These are phyloP conservation scores for Penicillium nordicum DNA, from an alignment of 2,329 filamentous ascomycete genomes.

Conservation along the genomic window DNA sequence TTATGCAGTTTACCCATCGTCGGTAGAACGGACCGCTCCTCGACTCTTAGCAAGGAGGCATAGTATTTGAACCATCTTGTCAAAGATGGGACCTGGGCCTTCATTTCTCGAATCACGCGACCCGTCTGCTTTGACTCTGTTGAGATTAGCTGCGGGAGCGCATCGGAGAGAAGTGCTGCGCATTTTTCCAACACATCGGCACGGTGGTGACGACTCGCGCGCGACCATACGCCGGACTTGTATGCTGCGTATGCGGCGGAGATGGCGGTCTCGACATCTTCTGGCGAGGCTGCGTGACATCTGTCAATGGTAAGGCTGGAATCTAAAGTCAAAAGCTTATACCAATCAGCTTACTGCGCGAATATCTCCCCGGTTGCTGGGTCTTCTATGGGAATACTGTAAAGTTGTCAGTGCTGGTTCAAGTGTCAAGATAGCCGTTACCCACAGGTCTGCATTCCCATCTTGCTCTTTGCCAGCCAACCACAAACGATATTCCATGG, in stretches of 20 bases:
- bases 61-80: constrained; percentile 67
- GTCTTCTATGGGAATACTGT: constrained; percentile 19
- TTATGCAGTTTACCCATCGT: constrained; percentile 48
- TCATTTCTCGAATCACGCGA: constrained; percentile 66
- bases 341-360: constrained; percentile 10
- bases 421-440: not conserved
- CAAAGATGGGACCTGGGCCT: constrained; percentile 60
- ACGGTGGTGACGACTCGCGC: constrained; percentile 17
- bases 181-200: constrained; percentile 23
- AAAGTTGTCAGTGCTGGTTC: not conserved
- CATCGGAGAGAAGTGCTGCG: constrained; percentile 11
- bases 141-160: constrained; percentile 54
- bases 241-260: constrained; percentile 11
- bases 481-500: constrained; percentile 16
- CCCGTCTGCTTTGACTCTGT: constrained; percentile 68
- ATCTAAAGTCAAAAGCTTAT: too few species aligned
- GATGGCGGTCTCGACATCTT: constrained; percentile 16
- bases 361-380: constrained; percentile 20
- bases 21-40: constrained; percentile 64
- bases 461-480: constrained; percentile 15
- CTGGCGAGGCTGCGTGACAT: constrained; percentile 17
- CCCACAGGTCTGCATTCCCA: constrained; percentile 13
- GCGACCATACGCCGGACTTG: constrained; percentile 20
- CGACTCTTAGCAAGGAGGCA: constrained; percentile 62
- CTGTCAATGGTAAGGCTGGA: constrained; percentile 5